These are phyloP conservation scores for Silene noctiflora DNA, from an alignment of 179 eudicot genomes.

Conservation along the genomic window DNA sequence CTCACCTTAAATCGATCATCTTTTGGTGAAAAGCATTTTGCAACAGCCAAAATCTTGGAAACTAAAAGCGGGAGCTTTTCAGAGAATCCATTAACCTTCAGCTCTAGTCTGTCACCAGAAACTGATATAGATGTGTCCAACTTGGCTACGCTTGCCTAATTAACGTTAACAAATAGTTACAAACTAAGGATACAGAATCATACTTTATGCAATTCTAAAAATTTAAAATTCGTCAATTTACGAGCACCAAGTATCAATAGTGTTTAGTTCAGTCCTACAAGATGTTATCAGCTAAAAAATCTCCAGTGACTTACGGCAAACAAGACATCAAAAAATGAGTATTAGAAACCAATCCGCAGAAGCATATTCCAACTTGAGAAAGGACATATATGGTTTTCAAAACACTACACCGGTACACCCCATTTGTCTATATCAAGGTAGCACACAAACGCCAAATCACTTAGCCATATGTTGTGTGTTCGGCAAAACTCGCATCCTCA, in stretches of 20 bases:
- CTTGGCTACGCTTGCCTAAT: slow-evolving; percentile 94
- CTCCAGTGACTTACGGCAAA: background rate
- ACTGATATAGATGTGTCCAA: slow-evolving; percentile 86
- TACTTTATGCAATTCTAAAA: background rate
- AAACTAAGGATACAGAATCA: background rate
- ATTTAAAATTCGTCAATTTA: background rate
- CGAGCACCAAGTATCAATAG: background rate
- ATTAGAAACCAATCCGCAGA: background rate
- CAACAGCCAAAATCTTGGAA: slow-evolving; percentile 60
- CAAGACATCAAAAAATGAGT: background rate
- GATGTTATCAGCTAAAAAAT: slow-evolving; percentile 2
- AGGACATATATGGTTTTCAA: background rate
- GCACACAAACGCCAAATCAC: no score
- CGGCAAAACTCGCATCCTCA: no score
- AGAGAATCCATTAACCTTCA: slow-evolving; percentile 89
- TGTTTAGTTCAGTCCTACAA: background rate
- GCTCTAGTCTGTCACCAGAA: slow-evolving; percentile 75
- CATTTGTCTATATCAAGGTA: no score
- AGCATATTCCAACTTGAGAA: background rate
- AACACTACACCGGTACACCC: background rate
- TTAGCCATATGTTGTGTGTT: no score
- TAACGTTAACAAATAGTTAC: slow-evolving; percentile 10
- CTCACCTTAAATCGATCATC: slow-evolving; percentile 87
- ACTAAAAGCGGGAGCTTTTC: slow-evolving; percentile 84
- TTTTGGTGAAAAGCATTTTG: slow-evolving; percentile 65